phyloP scores from a whole-genome alignment of 768 basidiomycete species.

The Artomyces pyxidatus region DNA sequence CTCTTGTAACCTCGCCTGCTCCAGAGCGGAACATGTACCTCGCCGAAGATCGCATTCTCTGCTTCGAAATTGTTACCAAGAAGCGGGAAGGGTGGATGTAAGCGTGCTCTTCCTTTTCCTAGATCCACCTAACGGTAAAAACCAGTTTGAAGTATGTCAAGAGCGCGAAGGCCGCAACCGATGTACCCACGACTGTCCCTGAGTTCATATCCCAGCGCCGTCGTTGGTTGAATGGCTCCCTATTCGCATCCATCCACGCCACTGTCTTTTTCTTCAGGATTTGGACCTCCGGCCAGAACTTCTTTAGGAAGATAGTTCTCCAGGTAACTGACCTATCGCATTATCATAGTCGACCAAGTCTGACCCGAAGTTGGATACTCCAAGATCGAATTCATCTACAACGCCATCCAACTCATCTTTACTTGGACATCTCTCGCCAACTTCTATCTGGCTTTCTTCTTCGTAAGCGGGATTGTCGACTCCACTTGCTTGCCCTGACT shows the following conservation, averaged over 20 bases:
- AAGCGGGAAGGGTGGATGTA: slow-evolving; percentile 77
- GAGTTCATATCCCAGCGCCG: slow-evolving; percentile 95
- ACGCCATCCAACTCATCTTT: slow-evolving; percentile 81
- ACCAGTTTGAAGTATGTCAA: slow-evolving; percentile 78
- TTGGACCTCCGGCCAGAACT: slow-evolving; percentile 86
- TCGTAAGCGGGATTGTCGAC: too few relatives aligned
- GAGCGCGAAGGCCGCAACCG: slow-evolving; percentile 92
- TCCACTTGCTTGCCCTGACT: too few relatives aligned
- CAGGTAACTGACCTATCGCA: slow-evolving; percentile 33
- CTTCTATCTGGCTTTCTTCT: slow-evolving; percentile 93
- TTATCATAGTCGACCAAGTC: too few relatives aligned
- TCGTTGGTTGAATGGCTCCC: slow-evolving; percentile 81
- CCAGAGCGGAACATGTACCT: slow-evolving; percentile 85
- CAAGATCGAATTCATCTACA: slow-evolving; percentile 86
- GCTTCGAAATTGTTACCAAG: slow-evolving; percentile 91
- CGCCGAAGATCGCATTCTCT: slow-evolving; percentile 84
- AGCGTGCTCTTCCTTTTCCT: slow-evolving; percentile 22
- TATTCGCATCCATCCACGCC: slow-evolving; percentile 91
- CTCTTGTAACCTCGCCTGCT: not conserved
- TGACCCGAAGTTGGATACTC: not conserved
- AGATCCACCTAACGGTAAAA: not conserved
- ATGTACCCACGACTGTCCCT: slow-evolving; percentile 85
- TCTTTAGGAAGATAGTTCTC: slow-evolving; percentile 75
- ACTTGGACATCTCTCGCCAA: slow-evolving; percentile 93
- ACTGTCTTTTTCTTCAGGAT: slow-evolving; percentile 85